Percentiles rank a stretch among this genome's conserved stretches.
phyloP scores from a whole-genome alignment of 768 basidiomycete genomes.

The Strobilomyces confusus region DNA sequence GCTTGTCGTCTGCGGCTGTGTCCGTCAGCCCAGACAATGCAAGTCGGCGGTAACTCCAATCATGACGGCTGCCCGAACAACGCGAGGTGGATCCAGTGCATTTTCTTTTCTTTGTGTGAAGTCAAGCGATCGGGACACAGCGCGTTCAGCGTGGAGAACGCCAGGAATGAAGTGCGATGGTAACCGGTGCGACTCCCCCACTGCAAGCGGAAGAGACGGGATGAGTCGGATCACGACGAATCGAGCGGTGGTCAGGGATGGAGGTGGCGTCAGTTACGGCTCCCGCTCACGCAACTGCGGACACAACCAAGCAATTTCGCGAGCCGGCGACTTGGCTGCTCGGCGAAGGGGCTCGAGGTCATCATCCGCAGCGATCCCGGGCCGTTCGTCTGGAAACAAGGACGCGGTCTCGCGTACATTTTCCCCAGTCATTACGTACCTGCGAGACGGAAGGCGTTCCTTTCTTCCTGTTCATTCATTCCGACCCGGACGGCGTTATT shows the following conservation, averaged over 20 bases:
- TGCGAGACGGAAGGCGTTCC: constrained; percentile 5
- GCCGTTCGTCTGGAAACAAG: background rate
- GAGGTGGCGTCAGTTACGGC: constrained; percentile 9
- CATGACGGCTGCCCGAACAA: constrained; percentile 22
- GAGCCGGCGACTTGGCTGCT: too few species aligned
- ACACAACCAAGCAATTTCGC: background rate
- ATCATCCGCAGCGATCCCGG: constrained; percentile 8
- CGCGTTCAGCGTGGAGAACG: background rate
- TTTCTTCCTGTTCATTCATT: background rate
- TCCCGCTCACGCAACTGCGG: constrained; percentile 11
- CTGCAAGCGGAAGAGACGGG: constrained; percentile 11
- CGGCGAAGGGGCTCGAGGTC: background rate
- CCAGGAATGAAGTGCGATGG: constrained; percentile 1
- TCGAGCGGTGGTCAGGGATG: constrained; percentile 8
- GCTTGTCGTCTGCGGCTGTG: constrained; percentile 1
- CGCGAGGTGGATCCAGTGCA: constrained; percentile 9
- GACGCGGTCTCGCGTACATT: constrained; percentile 8
- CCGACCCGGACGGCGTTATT: background rate
- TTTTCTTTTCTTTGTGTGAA: background rate
- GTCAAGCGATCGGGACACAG: constrained; percentile 5
- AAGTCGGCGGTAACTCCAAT: constrained; percentile 8
- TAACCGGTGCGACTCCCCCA: background rate
- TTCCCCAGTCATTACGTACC: constrained; percentile 15
- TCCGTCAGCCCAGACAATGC: constrained; percentile 7
- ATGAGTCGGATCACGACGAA: constrained; percentile 20